Percentiles rank a stretch among this genome's conserved stretches.
These are phyloP conservation scores for Teunomyces atbi DNA, from an alignment of 805 yeast genomes.

Conservation along the genomic window DNA sequence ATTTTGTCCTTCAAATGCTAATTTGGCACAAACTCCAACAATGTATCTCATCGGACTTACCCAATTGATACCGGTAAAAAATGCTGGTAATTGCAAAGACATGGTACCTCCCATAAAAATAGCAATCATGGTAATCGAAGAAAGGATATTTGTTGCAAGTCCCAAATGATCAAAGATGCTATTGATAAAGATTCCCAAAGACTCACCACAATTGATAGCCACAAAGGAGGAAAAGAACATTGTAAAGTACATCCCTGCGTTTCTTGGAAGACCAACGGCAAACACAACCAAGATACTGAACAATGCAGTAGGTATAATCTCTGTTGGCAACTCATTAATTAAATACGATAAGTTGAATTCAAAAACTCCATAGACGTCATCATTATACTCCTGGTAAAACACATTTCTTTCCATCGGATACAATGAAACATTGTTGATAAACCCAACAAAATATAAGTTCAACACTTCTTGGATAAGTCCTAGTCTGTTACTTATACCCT, in stretches of 20 bases:
- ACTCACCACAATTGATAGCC: conserved; percentile 24
- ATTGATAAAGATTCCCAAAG: conserved; percentile 25
- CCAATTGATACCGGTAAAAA: conserved; percentile 24
- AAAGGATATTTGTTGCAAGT: conserved; percentile 21
- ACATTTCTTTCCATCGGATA: conserved; percentile 23
- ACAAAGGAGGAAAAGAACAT: conserved; percentile 16
- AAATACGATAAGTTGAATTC: conserved; percentile 21
- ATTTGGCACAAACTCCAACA: conserved; percentile 20
- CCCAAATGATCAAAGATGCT: conserved; percentile 24
- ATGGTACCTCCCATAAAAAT: conserved; percentile 31
- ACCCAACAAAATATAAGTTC: conserved; percentile 24
- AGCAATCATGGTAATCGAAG: conserved; percentile 19
- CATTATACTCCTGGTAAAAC: conserved; percentile 27
- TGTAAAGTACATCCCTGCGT: conserved; percentile 21
- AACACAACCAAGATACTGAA: conserved; percentile 22
- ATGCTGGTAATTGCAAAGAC: conserved; percentile 27
- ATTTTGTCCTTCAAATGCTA: conserved; percentile 17
- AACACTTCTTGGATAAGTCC: conserved; percentile 24
- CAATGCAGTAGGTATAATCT: conserved; percentile 18
- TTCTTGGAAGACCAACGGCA: conserved; percentile 23
- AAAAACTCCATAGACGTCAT: conserved; percentile 21
- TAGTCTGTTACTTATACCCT: conserved; percentile 22
- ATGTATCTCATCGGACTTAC: conserved; percentile 24
- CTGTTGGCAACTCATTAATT: conserved; percentile 25
- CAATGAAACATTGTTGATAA: conserved; percentile 24